Conservation (phyloP, 1,139 yeast species). For the Pichia sp. region DNA sequence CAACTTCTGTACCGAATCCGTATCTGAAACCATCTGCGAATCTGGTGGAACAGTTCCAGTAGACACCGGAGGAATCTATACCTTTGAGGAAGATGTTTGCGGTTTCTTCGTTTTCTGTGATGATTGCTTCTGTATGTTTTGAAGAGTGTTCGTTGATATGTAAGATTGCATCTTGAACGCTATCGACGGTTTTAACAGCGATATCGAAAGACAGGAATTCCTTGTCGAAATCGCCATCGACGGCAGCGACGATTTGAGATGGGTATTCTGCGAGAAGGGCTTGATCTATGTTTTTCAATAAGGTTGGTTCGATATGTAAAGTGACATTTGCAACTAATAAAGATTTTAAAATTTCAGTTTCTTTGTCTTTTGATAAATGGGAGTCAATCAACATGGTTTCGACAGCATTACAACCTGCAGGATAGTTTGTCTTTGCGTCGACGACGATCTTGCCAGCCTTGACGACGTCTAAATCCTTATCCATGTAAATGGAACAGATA, state of each 20-base stretch:
- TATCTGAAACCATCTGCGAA: slow-evolving; percentile 99
- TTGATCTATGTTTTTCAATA: slow-evolving; percentile 37
- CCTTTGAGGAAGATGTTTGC: slow-evolving; percentile 83
- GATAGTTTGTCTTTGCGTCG: slow-evolving; percentile 94
- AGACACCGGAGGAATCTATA: slow-evolving; percentile 95
- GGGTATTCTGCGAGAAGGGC: slow-evolving; percentile 8
- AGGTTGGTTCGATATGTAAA: slow-evolving; percentile 61
- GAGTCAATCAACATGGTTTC: slow-evolving; percentile 79
- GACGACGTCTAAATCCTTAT: slow-evolving; percentile 66
- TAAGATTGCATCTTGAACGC: slow-evolving; percentile 65
- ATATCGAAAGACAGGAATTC: slow-evolving; percentile 85
- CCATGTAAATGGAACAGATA: slow-evolving; percentile 84
- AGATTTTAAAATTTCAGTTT: slow-evolving; percentile 43
- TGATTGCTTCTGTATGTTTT: slow-evolving; percentile 91
- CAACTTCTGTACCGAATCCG: slow-evolving; percentile 99
- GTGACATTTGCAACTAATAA: slow-evolving; percentile 68
- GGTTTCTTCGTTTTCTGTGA: slow-evolving; percentile 65
- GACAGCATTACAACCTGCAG: slow-evolving; percentile 98
- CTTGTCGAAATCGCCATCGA: slow-evolving; percentile 67
- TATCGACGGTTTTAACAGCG: slow-evolving; percentile 62
- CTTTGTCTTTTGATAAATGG: slow-evolving; percentile 34
- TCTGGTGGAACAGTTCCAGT: slow-evolving; percentile 96
- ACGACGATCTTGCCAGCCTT: slow-evolving; percentile 75
- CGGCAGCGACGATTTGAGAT: slow-evolving; percentile 41
- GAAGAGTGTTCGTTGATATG: slow-evolving; percentile 93